Percentiles rank a stretch among this genome's conserved stretches.
Conservation (phyloP, 2,329 filamentous ascomycete species). For the Arthrobotrys sphaeroides region DNA sequence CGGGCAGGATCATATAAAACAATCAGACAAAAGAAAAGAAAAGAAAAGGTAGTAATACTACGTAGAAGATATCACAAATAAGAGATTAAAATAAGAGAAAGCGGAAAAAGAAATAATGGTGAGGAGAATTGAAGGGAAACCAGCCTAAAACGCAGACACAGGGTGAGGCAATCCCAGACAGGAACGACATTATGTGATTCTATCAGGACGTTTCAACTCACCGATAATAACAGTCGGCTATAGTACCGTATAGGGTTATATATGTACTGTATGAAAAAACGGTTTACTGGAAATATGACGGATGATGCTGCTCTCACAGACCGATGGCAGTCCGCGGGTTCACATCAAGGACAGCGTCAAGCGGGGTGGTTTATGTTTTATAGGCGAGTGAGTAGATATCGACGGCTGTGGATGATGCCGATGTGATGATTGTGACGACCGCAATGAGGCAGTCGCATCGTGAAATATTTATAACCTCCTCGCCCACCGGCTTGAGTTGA, state of each 20-base stretch:
- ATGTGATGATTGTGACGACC: neutral
- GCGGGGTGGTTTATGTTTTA: neutral
- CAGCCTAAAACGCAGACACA: neutral
- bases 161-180: constrained; percentile 10
- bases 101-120: too few species aligned
- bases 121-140: neutral
- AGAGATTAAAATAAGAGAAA: neutral
- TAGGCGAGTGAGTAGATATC: neutral
- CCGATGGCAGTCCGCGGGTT: constrained; percentile 8
- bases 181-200: constrained; percentile 4
- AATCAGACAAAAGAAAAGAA: neutral
- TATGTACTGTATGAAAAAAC: neutral
- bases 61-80: too few species aligned
- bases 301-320: neutral
- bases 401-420: neutral
- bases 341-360: neutral
- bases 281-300: neutral
- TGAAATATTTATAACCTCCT: constrained; percentile 30
- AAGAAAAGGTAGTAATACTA: too few species aligned
- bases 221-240: neutral
- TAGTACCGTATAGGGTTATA: neutral
- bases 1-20: neutral
- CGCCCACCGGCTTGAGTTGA: constrained; percentile 24
- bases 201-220: constrained; percentile 10
- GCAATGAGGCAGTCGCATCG: constrained; percentile 3